These are phyloP conservation scores for Globisporangium parvum DNA, from an alignment of 352 stramenopile species.

Conservation along the genomic window DNA sequence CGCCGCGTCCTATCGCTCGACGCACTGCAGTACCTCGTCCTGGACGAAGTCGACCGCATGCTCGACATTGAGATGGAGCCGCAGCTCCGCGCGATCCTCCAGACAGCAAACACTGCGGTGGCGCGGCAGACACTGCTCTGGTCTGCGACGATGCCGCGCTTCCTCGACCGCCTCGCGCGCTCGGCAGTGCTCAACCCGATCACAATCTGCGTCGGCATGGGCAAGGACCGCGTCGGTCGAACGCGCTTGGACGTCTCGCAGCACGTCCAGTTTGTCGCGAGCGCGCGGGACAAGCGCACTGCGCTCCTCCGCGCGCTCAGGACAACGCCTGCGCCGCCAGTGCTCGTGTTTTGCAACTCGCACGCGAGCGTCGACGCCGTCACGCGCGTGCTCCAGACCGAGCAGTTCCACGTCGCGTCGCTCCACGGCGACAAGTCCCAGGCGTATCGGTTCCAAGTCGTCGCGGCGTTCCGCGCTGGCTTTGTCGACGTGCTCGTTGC, in stretches of 20 bases:
- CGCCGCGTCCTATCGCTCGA: conserved; percentile 22
- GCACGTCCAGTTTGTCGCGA: conserved; percentile 63
- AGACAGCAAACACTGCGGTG: not conserved
- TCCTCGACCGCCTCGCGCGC: conserved; percentile 89
- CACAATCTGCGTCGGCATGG: conserved; percentile 86
- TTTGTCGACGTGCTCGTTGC: conserved; percentile 83
- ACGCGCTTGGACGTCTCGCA: conserved; percentile 87
- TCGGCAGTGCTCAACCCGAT: conserved; percentile 92
- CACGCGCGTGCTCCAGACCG: conserved; percentile 89
- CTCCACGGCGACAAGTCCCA: conserved; percentile 91
- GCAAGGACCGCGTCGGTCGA: conserved; percentile 18
- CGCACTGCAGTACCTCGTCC: conserved; percentile 54
- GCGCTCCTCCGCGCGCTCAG: conserved; percentile 47
- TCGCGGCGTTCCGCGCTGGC: conserved; percentile 40
- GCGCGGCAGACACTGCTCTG: conserved; percentile 88
- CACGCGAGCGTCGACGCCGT: conserved; percentile 93
- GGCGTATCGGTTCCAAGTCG: conserved; percentile 41
- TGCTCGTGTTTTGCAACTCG: conserved; percentile 97
- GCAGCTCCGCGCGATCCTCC: conserved; percentile 93
- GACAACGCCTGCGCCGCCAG: conserved; percentile 82
- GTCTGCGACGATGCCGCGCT: conserved; percentile 90
- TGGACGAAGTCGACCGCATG: conserved; percentile 97
- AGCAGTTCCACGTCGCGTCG: conserved; percentile 93
- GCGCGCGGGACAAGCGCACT: conserved; percentile 30
- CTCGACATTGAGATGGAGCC: conserved; percentile 89